phyloP scores from a whole-genome alignment of 2,329 filamentous ascomycete genomes.

The Sporothrix variecibatus region DNA sequence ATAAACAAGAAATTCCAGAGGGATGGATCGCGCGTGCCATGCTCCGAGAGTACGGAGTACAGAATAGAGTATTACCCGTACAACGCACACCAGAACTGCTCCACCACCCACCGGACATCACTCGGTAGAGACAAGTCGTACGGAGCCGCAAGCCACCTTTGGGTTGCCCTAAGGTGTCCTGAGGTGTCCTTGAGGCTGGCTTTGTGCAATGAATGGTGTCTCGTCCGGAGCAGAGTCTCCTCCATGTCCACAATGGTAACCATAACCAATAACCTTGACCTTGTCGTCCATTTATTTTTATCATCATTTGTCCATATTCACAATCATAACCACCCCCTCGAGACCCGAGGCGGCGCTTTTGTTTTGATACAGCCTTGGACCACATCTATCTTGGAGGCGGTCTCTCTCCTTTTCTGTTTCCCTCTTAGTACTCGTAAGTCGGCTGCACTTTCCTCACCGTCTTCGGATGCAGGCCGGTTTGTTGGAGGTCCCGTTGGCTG shows the following conservation, averaged over 20 bases:
- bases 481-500: not conserved
- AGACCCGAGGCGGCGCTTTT: not conserved
- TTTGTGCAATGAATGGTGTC: not conserved
- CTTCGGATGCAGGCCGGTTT: slow-evolving; percentile 2
- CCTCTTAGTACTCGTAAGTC: not conserved
- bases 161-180: not conserved
- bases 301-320: not conserved
- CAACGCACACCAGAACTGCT: not conserved
- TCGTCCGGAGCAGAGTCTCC: not conserved
- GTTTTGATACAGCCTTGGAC: not conserved
- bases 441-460: not conserved
- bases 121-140: not conserved
- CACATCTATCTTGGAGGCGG: not conserved
- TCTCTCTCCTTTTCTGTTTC: not conserved
- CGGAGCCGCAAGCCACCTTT: not conserved
- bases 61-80: not conserved
- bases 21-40: not conserved
- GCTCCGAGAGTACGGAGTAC: not conserved
- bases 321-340: not conserved
- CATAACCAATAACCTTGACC: not conserved
- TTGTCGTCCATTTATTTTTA: not conserved
- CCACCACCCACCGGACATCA: not conserved
- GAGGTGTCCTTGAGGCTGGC: not conserved
- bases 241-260: not conserved
- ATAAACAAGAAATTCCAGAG: not conserved